Evolutionary conservation across 2,329 filamentous ascomycete species (phyloP), one percentile per base, ranked within the genome.

Genomic region (Aplosporella prunicola): DNA sequence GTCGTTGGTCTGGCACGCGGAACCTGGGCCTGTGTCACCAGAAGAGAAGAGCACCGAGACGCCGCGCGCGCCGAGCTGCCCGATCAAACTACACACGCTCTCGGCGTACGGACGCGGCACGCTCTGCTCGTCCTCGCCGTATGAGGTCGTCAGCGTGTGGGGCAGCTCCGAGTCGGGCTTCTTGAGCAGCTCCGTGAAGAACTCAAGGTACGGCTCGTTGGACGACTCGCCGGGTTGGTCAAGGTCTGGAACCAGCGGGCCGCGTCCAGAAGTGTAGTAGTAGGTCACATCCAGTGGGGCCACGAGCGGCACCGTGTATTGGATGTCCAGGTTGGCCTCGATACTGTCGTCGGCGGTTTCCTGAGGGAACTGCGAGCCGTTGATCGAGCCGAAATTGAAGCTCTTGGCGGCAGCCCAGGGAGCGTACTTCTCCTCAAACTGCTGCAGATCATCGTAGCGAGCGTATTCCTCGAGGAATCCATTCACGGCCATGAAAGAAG

Each of bases 271-370:
- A 20, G 65, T 68, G 50, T 61, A 67, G 50, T 59, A 71, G 43
- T 67, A 68, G 8, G 58, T 64, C 9, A 63, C 60, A 2, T 62
- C 59, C 11, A 67, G 47, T 0, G 66, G 64, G 9, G 60, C 47
- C 39, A 62, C 60, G 10, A 70, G 44, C 20, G 64, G 63, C 27
- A 65, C 44, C 4, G 67, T 67, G 42, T 69, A 69, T 46, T 71
- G 65, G 24, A 67, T 57, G 42, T 72, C 68, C 13, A 71, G 55
- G 45, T 71, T 69, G 35, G 66, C 68, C 46, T 71, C 68, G 11
- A 61, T 58, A 43, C 62, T 64, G 45, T 63, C 57, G 9, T 51
- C 44, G 2, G 46, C 47, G 8, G 61, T 53, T 35, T 57, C 52
- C 42, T 60, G 57, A 30, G 53, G 50, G 26, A 59, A 43, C 6